These are phyloP conservation scores for Trichoderma citrinoviride DNA, from an alignment of 2,329 filamentous ascomycete species.

Conservation along the genomic window DNA sequence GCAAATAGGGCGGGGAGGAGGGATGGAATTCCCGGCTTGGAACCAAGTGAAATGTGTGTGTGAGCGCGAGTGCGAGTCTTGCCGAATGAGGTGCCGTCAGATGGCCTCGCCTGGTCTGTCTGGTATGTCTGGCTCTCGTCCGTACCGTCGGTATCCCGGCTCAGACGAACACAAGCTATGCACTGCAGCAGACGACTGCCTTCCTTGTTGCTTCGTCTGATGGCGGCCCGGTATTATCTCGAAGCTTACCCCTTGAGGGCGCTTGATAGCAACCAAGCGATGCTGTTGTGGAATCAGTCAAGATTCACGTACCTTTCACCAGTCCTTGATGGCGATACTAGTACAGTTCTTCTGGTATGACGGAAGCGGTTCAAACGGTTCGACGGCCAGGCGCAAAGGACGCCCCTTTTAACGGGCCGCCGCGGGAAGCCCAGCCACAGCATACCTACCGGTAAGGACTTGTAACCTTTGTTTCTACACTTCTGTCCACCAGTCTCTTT, in stretches of 20 bases:
- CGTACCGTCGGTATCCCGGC: not conserved
- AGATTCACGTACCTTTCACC: not conserved
- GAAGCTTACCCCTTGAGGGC: no score
- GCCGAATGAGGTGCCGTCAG: not conserved
- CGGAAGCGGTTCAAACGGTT: conserved; percentile 6
- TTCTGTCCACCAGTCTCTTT: not conserved
- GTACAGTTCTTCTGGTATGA: not conserved
- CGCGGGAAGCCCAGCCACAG: not conserved
- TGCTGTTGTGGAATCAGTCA: no score
- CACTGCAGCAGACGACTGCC: no score
- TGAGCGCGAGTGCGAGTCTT: not conserved
- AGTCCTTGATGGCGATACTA: not conserved
- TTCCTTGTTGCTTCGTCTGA: no score
- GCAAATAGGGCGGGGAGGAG: not conserved
- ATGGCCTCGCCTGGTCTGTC: not conserved
- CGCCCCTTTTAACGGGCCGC: conserved; percentile 19
- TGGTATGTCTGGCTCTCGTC: not conserved
- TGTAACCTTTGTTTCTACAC: not conserved
- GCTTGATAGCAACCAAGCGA: not conserved
- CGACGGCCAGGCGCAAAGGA: not conserved
- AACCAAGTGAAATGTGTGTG: no score
- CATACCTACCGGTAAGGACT: not conserved
- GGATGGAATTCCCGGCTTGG: not conserved
- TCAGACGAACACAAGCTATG: not conserved
- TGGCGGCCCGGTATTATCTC: no score